Base-by-base conservation (phyloP, 2,329 filamentous ascomycete genomes). In the Colletotrichum shisoi region DNA sequence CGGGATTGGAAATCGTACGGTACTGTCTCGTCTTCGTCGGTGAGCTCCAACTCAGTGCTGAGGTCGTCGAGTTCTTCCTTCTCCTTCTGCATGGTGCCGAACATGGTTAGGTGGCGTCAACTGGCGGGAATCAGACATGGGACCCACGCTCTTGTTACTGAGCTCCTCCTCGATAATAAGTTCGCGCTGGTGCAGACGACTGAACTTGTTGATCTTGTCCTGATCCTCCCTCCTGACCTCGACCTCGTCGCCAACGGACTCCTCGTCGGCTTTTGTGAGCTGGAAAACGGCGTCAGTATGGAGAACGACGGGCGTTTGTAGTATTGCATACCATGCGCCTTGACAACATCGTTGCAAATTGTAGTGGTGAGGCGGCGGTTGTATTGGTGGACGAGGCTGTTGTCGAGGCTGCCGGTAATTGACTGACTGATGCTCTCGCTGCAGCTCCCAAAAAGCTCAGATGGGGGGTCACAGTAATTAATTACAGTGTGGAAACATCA, bases 171-270 rank as follows among this genome's bases (percentile, higher is more conserved):
- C 89, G 3, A 98, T 78, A 3, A 84, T 79, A 40, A 91, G 84
- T 77, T 97, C 91, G 58, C 92, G 90, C 77, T 96, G 93, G 78
- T 99, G 95, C 70, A 99, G 84, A 51, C 93, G 89, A 79, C 94
- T 97, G 84, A 99, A 99, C 71, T 89, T 90, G 81, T 99, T 99
- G 87, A 99, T 99, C 81, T 95, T 96, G 82, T 98, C 94, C 79
- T 99, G 95, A 77, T 99, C 95, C 78, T 98, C 94, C 75, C 94
- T 91, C 68, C 95, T 91, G 67, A 99, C 95, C 79, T 97, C 92
- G 73, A 93, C 90, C 76, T 99, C 95, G 71, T 95, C 91, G 69
- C 87, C 86, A 59, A 84, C 85, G 21, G 89, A 84, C 67, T 89
- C 90, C 80, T 99, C 95, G 74, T 98, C 94, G 77, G 97, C 94